These are phyloP conservation scores for Cutaneotrichosporon arboriforme DNA, from an alignment of 1,284 basidiomycete genomes.

Conservation along the genomic window DNA sequence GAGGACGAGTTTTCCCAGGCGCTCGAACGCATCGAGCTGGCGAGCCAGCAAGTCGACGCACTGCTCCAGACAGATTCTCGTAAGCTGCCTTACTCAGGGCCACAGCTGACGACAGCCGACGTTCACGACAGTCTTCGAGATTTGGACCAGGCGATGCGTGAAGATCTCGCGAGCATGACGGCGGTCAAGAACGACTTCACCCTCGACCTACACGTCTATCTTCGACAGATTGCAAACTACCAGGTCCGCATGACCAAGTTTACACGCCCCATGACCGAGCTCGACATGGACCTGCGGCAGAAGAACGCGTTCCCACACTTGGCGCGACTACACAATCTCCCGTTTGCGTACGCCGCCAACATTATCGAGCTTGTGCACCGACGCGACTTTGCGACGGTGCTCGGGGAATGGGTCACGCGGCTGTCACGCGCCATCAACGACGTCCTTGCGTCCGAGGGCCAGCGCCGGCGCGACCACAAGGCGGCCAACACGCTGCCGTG, in stretches of 20 bases:
- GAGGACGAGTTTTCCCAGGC: conserved; percentile 39
- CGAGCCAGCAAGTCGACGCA: conserved; percentile 29
- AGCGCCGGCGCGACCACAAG: conserved; percentile 68
- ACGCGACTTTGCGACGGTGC: conserved; percentile 72
- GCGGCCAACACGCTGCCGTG: conserved; percentile 76
- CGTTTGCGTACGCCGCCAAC: conserved; percentile 89
- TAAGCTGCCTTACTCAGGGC: background rate
- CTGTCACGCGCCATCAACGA: conserved; percentile 77
- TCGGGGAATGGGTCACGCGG: conserved; percentile 68
- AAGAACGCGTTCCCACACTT: conserved; percentile 82
- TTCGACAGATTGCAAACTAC: conserved; percentile 66
- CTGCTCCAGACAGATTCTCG: conserved; percentile 18
- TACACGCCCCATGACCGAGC: conserved; percentile 56
- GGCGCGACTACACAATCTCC: conserved; percentile 76
- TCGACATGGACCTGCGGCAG: conserved; percentile 63
- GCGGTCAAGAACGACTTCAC: conserved; percentile 64
- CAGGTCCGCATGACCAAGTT: conserved; percentile 70
- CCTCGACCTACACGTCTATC: conserved; percentile 59
- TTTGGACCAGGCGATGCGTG: conserved; percentile 42
- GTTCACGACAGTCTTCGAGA: conserved; percentile 26
- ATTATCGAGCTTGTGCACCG: conserved; percentile 84
- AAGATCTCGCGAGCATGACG: conserved; percentile 38
- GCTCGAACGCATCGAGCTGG: conserved; percentile 30
- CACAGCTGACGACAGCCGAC: conserved; percentile 14
- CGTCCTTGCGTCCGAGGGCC: conserved; percentile 62